Conservation (phyloP, 2,329 filamentous ascomycete species). For the Penicillium janthinellum region DNA sequence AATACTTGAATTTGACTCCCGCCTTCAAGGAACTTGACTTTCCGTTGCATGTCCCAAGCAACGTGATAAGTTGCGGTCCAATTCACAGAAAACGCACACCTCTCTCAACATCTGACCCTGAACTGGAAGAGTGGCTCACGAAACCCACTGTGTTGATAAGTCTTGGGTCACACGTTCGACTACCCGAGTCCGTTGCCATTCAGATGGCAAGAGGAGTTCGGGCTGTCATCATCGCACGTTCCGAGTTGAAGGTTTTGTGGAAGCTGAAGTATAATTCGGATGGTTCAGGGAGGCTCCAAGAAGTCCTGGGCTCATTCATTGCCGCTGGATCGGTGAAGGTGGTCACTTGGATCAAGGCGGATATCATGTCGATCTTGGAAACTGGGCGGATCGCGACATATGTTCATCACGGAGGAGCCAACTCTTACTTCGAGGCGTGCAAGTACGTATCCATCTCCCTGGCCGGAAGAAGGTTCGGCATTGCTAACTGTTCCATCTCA, state of each 20-base stretch:
- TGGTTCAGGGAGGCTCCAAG: conserved; percentile 12
- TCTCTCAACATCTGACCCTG: conserved; percentile 43
- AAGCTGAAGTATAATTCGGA: conserved; percentile 36
- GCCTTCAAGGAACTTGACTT: conserved; percentile 44
- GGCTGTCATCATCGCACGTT: conserved; percentile 37
- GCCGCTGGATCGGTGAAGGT: conserved; percentile 14
- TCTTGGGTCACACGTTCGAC: conserved; percentile 47
- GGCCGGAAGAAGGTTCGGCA: not conserved
- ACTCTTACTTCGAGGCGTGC: conserved; percentile 51
- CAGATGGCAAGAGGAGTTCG: conserved; percentile 45
- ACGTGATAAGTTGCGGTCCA: conserved; percentile 52
- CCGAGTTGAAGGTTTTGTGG: conserved; percentile 47
- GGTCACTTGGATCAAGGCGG: conserved; percentile 22
- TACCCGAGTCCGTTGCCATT: conserved; percentile 31
- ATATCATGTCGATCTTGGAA: conserved; percentile 33
- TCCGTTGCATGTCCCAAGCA: conserved; percentile 42
- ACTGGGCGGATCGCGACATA: conserved; percentile 44
- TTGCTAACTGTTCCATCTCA: conserved; percentile 18
- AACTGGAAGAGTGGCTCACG: conserved; percentile 49
- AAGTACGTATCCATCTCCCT: conserved; percentile 35
- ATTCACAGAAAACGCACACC: conserved; percentile 43
- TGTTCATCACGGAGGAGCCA: conserved; percentile 53
- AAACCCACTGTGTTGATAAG: conserved; percentile 53
- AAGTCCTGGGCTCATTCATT: conserved; percentile 16
- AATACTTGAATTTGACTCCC: conserved; percentile 32